Evolutionary conservation across 257 asterid genomes (phyloP).

Genomic region (Solanum piurae): DNA sequence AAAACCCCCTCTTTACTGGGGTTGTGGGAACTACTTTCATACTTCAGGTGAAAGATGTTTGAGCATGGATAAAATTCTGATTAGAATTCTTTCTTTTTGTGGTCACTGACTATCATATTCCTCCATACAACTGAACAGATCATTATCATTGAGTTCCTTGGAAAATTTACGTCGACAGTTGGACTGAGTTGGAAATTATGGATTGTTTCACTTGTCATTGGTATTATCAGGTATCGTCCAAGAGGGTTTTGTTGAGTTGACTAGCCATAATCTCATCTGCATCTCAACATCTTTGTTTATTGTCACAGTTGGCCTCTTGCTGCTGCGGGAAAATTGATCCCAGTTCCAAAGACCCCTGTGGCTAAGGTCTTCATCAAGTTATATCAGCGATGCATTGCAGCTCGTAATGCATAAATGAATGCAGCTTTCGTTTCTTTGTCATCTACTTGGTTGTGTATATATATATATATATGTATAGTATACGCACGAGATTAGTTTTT

Average conservation of each 20-base stretch:
- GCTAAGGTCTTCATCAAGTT: constrained; percentile 67
- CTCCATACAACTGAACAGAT: constrained; percentile 26
- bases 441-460: background rate
- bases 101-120: constrained; percentile 1
- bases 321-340: constrained; percentile 58
- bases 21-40: constrained; percentile 71
- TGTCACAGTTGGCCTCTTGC: constrained; percentile 93
- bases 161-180: constrained; percentile 60
- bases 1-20: constrained; percentile 67
- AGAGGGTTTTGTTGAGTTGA: background rate
- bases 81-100: background rate
- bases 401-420: constrained; percentile 23
- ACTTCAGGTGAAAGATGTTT: constrained; percentile 43
- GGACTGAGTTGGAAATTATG: constrained; percentile 41
- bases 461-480: background rate
- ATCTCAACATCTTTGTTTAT: background rate
- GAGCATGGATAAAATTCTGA: background rate
- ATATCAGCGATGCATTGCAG: constrained; percentile 52
- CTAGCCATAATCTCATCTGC: background rate
- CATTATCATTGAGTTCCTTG: constrained; percentile 68
- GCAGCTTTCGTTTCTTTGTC: background rate
- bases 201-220: constrained; percentile 58
- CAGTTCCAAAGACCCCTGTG: constrained; percentile 82
- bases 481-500: background rate
- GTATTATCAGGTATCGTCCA: constrained; percentile 50